phyloP scores from a whole-genome alignment of 2,329 filamentous ascomycete species.

The Hymenoscyphus repandus region DNA sequence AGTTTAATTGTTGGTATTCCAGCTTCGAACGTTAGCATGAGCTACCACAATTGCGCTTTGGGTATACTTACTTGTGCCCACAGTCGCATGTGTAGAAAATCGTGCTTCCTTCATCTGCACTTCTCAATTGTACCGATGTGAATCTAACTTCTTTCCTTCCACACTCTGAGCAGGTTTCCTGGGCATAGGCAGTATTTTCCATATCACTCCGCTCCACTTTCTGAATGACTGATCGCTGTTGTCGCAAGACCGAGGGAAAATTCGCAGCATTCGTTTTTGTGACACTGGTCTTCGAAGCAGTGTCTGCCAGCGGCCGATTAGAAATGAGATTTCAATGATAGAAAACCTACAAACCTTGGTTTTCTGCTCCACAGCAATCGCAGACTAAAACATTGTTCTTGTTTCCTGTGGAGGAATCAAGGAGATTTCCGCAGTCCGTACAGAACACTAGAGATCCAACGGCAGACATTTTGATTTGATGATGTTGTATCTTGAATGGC shows the following conservation, averaged over 20 bases:
- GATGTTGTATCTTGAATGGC: not conserved
- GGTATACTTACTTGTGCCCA: conserved; percentile 63
- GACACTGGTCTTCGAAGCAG: conserved; percentile 67
- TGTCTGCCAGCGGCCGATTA: conserved; percentile 42
- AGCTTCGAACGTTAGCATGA: conserved; percentile 25
- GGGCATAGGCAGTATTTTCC: conserved; percentile 64
- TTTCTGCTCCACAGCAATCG: conserved; percentile 79
- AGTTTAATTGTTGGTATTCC: conserved; percentile 34
- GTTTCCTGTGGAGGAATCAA: conserved; percentile 74
- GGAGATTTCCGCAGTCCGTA: conserved; percentile 82
- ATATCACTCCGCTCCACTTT: conserved; percentile 72
- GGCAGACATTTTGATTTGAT: conserved; percentile 62
- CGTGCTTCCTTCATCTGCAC: conserved; percentile 92
- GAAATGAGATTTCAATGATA: not conserved
- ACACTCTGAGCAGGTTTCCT: conserved; percentile 73
- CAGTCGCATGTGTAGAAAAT: conserved; percentile 88
- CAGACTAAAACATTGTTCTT: conserved; percentile 73
- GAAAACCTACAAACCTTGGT: conserved; percentile 57
- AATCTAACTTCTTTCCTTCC: conserved; percentile 78
- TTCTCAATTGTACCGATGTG: conserved; percentile 77
- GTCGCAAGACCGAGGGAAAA: conserved; percentile 83
- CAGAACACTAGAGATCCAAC: conserved; percentile 93
- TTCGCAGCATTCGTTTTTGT: conserved; percentile 84
- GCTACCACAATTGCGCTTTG: not conserved
- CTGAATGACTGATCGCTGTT: conserved; percentile 83